Conservation (phyloP, 192 early-diverging fungal genomes). For the Coemansia sp. region DNA sequence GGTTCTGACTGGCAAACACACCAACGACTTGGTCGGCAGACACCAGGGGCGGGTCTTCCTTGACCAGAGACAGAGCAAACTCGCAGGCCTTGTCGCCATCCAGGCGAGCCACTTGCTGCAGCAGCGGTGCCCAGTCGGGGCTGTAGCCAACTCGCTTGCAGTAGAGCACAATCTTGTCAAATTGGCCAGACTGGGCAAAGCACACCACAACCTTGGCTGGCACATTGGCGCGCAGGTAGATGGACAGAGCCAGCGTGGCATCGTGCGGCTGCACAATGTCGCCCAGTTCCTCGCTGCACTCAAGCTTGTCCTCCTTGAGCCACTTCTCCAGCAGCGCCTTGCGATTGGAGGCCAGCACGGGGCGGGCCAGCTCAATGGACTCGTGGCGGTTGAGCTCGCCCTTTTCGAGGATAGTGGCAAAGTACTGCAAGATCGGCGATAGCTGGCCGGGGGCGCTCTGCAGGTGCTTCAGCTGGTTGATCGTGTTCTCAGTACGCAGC, state of each 20-base stretch:
- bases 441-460: constrained; percentile 75
- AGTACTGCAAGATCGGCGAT: constrained; percentile 96
- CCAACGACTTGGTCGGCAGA: constrained; percentile 89
- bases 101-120: constrained; percentile 87
- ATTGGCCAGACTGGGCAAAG: constrained; percentile 95
- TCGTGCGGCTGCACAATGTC: constrained; percentile 95
- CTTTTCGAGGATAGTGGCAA: constrained; percentile 93
- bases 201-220: constrained; percentile 94
- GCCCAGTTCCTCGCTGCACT: constrained; percentile 97
- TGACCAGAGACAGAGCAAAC: constrained; percentile 86
- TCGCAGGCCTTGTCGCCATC: constrained; percentile 93
- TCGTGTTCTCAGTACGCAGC: constrained; percentile 89
- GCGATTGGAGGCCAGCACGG: constrained; percentile 84
- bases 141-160: constrained; percentile 91
- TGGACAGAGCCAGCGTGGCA: constrained; percentile 84
- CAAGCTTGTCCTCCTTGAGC: constrained; percentile 98
- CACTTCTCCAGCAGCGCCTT: constrained; percentile 96
- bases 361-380: constrained; percentile 88
- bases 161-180: constrained; percentile 94
- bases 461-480: constrained; percentile 90
- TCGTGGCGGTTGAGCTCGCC: constrained; percentile 93
- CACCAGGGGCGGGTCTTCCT: constrained; percentile 75
- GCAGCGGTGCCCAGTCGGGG: constrained; percentile 87
- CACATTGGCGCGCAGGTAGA: constrained; percentile 92
- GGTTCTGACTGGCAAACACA: constrained; percentile 86